A percentile compares a stretch with the other conserved stretches of the same genome.
phyloP scores from a whole-genome alignment of 257 asterid species.

The Solanum clarkiae region DNA sequence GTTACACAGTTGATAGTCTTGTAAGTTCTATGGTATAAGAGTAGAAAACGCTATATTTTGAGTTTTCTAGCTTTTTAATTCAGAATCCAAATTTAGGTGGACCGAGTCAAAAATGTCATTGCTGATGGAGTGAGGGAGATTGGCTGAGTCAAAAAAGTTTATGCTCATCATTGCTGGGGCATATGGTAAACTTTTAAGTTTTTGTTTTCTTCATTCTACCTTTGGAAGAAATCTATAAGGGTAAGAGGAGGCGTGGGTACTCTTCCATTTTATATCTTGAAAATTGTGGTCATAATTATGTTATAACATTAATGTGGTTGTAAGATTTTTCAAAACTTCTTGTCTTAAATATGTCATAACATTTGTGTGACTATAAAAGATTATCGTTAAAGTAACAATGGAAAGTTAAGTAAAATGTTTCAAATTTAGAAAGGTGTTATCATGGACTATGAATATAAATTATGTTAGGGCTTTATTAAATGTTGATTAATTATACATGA shows the following conservation, averaged over 20 bases:
- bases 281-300: not conserved
- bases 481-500: too few relatives aligned
- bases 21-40: conserved; percentile 26
- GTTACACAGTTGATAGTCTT: conserved; percentile 91
- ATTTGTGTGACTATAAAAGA: not conserved
- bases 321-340: not conserved
- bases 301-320: not conserved
- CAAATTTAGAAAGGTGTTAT: too few relatives aligned
- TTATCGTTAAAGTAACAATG: not conserved
- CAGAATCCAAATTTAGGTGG: conserved; percentile 33
- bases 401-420: not conserved
- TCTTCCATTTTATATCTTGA: not conserved
- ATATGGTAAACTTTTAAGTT: conserved; percentile 42
- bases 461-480: too few relatives aligned
- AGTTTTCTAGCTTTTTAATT: conserved; percentile 2
- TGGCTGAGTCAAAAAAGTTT: conserved; percentile 81
- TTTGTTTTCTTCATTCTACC: not conserved
- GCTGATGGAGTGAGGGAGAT: conserved; percentile 96
- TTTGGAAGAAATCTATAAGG: not conserved
- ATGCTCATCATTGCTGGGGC: conserved; percentile 96
- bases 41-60: not conserved
- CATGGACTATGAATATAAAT: too few relatives aligned
- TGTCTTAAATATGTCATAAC: not conserved
- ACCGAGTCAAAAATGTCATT: conserved; percentile 74
- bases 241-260: too few relatives aligned